Base-by-base conservation (phyloP, 1,284 basidiomycete genomes). In the Apiotrichum brassicae region DNA sequence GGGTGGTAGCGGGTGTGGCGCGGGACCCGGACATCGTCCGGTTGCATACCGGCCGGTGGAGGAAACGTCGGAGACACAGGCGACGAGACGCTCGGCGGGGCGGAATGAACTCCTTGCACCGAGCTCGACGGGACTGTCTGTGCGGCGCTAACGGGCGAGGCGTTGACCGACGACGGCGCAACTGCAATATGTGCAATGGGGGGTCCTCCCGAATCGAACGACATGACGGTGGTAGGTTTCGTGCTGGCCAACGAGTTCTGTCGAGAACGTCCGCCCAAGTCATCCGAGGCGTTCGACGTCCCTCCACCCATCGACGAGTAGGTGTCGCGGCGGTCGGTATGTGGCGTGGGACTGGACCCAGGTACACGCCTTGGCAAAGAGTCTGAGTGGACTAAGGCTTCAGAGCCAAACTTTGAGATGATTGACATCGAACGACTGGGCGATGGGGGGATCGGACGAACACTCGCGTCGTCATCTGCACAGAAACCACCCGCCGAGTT, bases 171-270 rank as follows among this genome's bases (percentile, higher is more conserved):
- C 5, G 59, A 46, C 7, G 48, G 38, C 13, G 55, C 42, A 13
- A 51, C 43, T 7, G 91, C 91, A 58, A 95, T 97, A 72, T 92
- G 91, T 8, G 84, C 92, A 77, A 89, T 82, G 53, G 81, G 82
- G 6, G 82, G 79, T 35, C 30, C 34, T 4, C 80, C 80, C 16
- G 89, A 74, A 63, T 97, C 92, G 53, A 94, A 81, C 59, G 87
- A 91, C 37, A 95, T 79, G 23, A 95, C 73, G 0, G 93, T 97
- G 3, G 93, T 97, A 3, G 91, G 93, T 71, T 97, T 97, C 6
- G 93, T 97, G 64, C 87, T 90, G 0, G 89, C 56, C 11, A 56
- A 22, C 35, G 65, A 61, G 48, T 63, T 59, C 37, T 58, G 87
- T 18, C 66, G 48, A 2, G 48, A 51, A 8, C 42, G 40, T 12